Base-by-base conservation (phyloP, 106 monocot genomes). In the Dendrobium catenatum region DNA sequence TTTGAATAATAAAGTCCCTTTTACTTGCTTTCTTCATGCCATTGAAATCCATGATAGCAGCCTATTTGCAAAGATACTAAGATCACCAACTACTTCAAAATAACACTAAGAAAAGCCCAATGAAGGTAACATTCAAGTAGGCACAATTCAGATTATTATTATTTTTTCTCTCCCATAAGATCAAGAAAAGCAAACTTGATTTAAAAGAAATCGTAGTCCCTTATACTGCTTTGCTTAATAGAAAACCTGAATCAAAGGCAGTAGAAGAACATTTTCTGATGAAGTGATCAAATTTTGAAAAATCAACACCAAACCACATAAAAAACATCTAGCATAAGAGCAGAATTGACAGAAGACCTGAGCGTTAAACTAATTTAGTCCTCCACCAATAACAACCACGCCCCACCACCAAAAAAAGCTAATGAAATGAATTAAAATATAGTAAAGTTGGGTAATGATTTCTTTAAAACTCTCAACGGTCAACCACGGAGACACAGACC, bases 31-130 rank as follows among this genome's bases (percentile, higher is more conserved):
- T 79, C 37, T 55, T 72, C n/a, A 55, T 27, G 72, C 83, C 91
- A 78, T 87, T 85, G 72, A 82, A 75, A 46, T 83, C 83, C 89
- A 80, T 86, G 10, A 73, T 43, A 56, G 44, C 61, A 33, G 31
- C 64, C 40, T 67, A 42, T 13, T 51, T 51, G 10, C 51, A 51
- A 51, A 13, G 51, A 51, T 51, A n/a, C 26, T 20, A 24, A 66
- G 26, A 66, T 66, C 64, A 66, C 20, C 1, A 8, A 66, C 24
- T 8, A 66, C 64, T 24, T 66, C 11, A 66, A n/a, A 26, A 24
- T 22, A 66, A 66, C 64, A 66, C 26, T 20, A 66, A 66, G 26
- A 5, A 24, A 66, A 24, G 64, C 64, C 9, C 64, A 66, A 66
- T 66, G 22, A 66, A 26, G 4, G 24, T 6, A 24, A 26, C 64